Evolutionary conservation across 1,284 basidiomycete species (phyloP), one percentile per base, ranked within the genome.

Genomic region (Pseudozyma sp.): DNA sequence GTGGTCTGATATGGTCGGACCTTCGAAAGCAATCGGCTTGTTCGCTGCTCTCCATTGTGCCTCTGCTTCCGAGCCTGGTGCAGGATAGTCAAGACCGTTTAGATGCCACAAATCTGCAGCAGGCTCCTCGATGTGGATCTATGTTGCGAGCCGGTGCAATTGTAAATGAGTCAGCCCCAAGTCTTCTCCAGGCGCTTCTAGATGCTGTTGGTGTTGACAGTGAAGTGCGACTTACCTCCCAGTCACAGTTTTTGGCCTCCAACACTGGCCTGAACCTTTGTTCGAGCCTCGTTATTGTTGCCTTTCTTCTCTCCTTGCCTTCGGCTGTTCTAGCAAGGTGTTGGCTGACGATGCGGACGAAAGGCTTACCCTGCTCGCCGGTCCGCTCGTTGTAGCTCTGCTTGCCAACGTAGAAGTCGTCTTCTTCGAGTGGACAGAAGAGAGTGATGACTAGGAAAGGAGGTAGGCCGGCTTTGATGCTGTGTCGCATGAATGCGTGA

Each of bases 51-150:
- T 48, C 67, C 67, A 70, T 39, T 70, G 13, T 5, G 51, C 51
- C 40, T 70, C 67, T 18, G 67, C 67, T 21, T 59, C 47, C 3
- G 56, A 55, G 1, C 56, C 49, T 14, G 67, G 67, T n/a, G 67
- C 67, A 0, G 67, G 60, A 21, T 63, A 70, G 36, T 47, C 36
- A 49, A 44, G 39, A 12, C 67, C 67, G 43, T 57, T 52, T 4
- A 63, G 52, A 31, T 52, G 67, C 60, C 60, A 63, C 16, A 70
- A 43, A 31, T 70, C 67, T 31, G 56, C 67, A 18, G 67, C 34
- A n/a, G 60, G 60, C 38, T 70, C 67, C 44, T 70, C 67, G 57
- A 70, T 70, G 51, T 70, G 66, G 18, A 69, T 63, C 66, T 69
- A 40, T 47, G 12, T 7, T 34, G n/a, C 52, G 36, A 9, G 35